Evolutionary conservation across 1,284 basidiomycete species (phyloP), one percentile per base, ranked within the genome.

Genomic region (Ustilago esculenta): DNA sequence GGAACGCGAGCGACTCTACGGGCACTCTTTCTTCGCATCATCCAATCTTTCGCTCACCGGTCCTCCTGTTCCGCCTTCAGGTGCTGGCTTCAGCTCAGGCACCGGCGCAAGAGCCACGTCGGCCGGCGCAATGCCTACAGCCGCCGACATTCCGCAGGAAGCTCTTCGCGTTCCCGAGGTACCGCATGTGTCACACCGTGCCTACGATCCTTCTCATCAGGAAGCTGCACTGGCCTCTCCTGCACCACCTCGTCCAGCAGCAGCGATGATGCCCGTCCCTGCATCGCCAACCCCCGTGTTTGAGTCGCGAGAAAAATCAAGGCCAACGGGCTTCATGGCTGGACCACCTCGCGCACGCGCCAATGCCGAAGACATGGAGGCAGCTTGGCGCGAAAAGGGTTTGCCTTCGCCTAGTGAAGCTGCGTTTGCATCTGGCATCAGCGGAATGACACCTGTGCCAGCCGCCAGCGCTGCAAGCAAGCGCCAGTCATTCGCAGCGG

Each of bases 1-100:
- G 81, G 94, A 98, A 78, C 86, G 95, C 46, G 94, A 98, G 77
- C 87, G 87, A 56, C 90, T 98, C 4, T 98, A 94, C 82, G 95
- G 95, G 0, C 89, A 90, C 1, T 93, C 92, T 2, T 90, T 92
- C 72, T 98, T 98, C 83, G 95, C 95, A 2, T 92, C 88, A 50
- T 97, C 94, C 1, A 92, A 94, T 75, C 83, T 94, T 18, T 86
- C 85, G 4, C 69, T 85, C 43, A 69, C 27, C 11, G 71, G 65
- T 12, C 58, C 67, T 14, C 54, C 66, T 10, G 56, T 54, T 10
- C 58, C 72, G 40, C 64, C 55, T 7, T 12, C 49, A 14, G 52
- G 55, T n/a, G 41, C 42, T 6, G 43, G 36, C 33, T 32, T 27
- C 12, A 27, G 45, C 32, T 33, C 42, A 43, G 65, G 51, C 44